phyloP scores from a whole-genome alignment of 2,329 filamentous ascomycete species.

The Zopfia rhizophila region DNA sequence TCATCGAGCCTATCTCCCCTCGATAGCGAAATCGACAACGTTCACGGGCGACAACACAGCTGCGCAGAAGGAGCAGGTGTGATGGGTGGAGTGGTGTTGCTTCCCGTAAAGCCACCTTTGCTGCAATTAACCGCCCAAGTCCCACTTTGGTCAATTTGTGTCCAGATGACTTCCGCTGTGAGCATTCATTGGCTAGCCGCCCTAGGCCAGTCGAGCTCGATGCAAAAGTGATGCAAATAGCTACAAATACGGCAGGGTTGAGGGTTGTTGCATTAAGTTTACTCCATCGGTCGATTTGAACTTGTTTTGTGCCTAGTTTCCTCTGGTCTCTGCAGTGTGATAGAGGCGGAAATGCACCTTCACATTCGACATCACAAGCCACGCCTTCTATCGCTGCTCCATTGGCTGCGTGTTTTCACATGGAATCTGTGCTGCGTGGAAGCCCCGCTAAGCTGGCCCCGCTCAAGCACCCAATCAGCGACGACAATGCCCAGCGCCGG shows the following conservation, averaged over 20 bases:
- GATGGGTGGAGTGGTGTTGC: too few relatives aligned
- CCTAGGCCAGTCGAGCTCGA: conserved; percentile 20
- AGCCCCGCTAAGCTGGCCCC: conserved; percentile 35
- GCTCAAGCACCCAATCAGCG: conserved; percentile 34
- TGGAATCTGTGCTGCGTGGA: conserved; percentile 31
- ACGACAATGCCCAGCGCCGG: conserved; percentile 1
- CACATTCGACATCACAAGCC: conserved; percentile 41
- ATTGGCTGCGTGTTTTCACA: conserved; percentile 45
- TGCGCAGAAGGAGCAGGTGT: conserved; percentile 13
- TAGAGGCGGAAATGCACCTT: conserved; percentile 37
- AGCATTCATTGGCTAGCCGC: conserved; percentile 29
- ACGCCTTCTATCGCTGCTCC: conserved; percentile 8
- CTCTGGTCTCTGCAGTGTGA: conserved; percentile 45
- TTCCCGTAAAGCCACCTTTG: conserved; percentile 43
- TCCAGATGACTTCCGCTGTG: conserved; percentile 21
- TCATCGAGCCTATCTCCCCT: conserved; percentile 35
- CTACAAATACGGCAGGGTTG: conserved; percentile 37
- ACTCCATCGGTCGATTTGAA: conserved; percentile 14
- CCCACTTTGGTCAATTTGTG: conserved; percentile 43
- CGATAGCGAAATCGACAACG: conserved; percentile 25
- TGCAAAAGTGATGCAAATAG: conserved; percentile 46
- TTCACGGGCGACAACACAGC: conserved; percentile 23
- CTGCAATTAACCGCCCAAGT: conserved; percentile 48
- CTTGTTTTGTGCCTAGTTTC: conserved; percentile 19
- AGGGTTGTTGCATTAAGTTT: conserved; percentile 26